Base-by-base conservation (phyloP, 2,329 filamentous ascomycete genomes). In the Colletotrichum phormii region DNA sequence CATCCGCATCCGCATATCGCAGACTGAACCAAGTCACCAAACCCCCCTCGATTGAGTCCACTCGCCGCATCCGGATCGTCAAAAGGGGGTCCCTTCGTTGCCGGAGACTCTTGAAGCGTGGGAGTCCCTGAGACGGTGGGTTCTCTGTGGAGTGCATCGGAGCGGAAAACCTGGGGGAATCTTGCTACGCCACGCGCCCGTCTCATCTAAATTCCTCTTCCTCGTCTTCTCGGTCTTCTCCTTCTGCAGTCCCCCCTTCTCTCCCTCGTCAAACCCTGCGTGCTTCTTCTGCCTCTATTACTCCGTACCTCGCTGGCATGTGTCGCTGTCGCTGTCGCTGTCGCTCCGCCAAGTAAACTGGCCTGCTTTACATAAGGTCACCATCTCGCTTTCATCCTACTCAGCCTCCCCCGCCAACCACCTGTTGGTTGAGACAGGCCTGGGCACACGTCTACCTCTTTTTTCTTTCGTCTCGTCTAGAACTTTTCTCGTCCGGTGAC, bases 221-320 rank as follows among this genome's bases (percentile, higher is more conserved):
- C 11, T 42, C 26, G 18, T 42, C 37, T 24, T 49, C 33, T 54
- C 11, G 24, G 49, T 31, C 33, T 55, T 62, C 70, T 59, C 66
- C 37, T 59, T 13, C n/a, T 49, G 18, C 15, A 49, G 18, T 8
- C 8, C 42, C 18, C 3, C 42, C 42, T 9, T 18, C 1, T 46
- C 53, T 65, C 61, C 66, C 35, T 70, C 66, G 66, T 55, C 24
- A 29, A 61, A 71, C 66, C 71, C 61, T 73, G 61, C 67, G 57
- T 57, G 60, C 6, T 26, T 24, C 24, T 15, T 70, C 11, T 6
- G 18, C 55, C 13, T 31, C 18, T 6, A 5, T 29, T 29, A 29
- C 26, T 29, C 26, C 26, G 3, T 29, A 15, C 35, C 15, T 33
- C 29, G 22, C 51, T 55, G 18, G 42, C 61, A 42, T 57, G 37